Percentiles rank a stretch among this genome's conserved stretches.
These are phyloP conservation scores for Excoecaria cochinchinensis DNA, from an alignment of 345 rosid genomes.

Conservation along the genomic window DNA sequence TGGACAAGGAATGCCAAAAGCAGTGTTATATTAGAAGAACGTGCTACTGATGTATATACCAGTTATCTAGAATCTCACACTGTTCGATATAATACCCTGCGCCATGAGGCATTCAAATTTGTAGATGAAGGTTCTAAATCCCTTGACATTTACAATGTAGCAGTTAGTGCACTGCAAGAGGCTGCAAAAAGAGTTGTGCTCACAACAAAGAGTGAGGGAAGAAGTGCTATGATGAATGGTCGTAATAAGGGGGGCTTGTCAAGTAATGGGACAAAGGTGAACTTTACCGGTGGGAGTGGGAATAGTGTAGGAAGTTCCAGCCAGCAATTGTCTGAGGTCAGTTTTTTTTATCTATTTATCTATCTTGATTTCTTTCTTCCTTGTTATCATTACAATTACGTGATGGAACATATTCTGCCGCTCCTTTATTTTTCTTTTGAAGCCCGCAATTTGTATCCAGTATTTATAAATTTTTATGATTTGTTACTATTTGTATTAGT, in stretches of 20 bases:
- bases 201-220: constrained; percentile 38
- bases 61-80: constrained; percentile 57
- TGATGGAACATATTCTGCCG: background rate
- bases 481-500: too few relatives aligned
- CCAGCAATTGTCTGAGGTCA: constrained; percentile 37
- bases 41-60: constrained; percentile 31
- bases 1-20: constrained; percentile 68
- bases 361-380: too few relatives aligned
- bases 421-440: background rate
- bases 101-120: constrained; percentile 60
- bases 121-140: constrained; percentile 57
- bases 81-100: constrained; percentile 54
- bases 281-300: constrained; percentile 6
- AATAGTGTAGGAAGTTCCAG: constrained; percentile 18
- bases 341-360: background rate
- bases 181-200: constrained; percentile 50
- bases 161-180: constrained; percentile 51
- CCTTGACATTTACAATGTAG: constrained; percentile 41
- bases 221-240: constrained; percentile 24
- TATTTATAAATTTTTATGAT: background rate
- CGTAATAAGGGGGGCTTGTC: constrained; percentile 23
- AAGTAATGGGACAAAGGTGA: constrained; percentile 21
- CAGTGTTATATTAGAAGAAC: constrained; percentile 49
- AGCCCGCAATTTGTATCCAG: background rate
- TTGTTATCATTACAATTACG: background rate